Percentiles rank a stretch among this genome's conserved stretches.
phyloP scores from a whole-genome alignment of 305 asterid genomes.

The Fraxinus sp. region DNA sequence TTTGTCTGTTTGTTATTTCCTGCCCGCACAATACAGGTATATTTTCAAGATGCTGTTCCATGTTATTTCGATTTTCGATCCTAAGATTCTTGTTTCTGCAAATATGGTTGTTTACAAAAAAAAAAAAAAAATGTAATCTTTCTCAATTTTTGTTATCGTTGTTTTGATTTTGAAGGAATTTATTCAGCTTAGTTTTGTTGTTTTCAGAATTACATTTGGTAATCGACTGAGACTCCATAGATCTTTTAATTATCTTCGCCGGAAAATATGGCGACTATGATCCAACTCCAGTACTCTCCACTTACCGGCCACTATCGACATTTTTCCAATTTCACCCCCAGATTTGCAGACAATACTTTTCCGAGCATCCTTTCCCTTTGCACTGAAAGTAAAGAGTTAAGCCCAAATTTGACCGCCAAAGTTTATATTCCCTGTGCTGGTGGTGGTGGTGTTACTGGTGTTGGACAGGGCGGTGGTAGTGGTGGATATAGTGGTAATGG shows the following conservation, averaged over 20 bases:
- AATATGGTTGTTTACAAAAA: not conserved
- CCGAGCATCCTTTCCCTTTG: not conserved
- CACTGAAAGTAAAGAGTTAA: not conserved
- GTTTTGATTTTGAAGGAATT: not conserved
- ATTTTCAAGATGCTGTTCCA: not conserved
- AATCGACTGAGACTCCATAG: not conserved
- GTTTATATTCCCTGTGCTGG: conserved; percentile 20
- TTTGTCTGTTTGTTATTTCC: not conserved
- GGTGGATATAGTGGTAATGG: conserved; percentile 24
- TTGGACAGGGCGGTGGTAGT: conserved; percentile 13
- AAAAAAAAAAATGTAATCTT: no score
- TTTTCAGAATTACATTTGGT: not conserved
- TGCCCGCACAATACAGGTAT: not conserved
- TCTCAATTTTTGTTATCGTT: not conserved
- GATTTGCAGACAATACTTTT: not conserved
- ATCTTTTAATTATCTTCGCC: not conserved
- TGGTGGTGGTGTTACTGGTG: conserved; percentile 6
- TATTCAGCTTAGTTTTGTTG: not conserved
- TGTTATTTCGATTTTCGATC: not conserved
- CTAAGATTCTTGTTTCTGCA: not conserved
- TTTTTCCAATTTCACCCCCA: conserved; percentile 1
- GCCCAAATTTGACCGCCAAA: conserved; percentile 1
- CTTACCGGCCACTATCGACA: conserved; percentile 5
- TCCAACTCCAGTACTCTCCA: conserved; percentile 35
- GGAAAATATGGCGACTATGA: conserved; percentile 22